phyloP scores from a whole-genome alignment of 139 green algal genomes.

The Micromonas pusilla region DNA sequence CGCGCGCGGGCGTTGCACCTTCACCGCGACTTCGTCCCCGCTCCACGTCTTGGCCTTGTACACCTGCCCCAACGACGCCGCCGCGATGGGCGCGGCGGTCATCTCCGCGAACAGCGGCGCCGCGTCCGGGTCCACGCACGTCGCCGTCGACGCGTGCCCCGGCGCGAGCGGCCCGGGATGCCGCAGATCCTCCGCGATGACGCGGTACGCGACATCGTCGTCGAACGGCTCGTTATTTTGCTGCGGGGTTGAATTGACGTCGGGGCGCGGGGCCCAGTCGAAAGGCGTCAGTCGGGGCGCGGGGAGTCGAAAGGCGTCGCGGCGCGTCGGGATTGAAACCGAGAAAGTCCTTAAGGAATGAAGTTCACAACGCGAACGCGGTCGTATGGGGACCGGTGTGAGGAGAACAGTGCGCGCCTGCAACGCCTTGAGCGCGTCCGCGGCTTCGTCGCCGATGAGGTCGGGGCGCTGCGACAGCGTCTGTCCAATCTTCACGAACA shows the following conservation, averaged over 20 bases:
- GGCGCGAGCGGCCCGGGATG: constrained; percentile 32
- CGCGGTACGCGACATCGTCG: constrained; percentile 28
- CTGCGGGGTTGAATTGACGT: no score
- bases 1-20: constrained; percentile 36
- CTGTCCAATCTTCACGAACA: constrained; percentile 39
- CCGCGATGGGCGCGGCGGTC: constrained; percentile 16
- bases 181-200: constrained; percentile 30
- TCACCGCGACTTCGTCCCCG: constrained; percentile 35
- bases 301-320: no score
- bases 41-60: constrained; percentile 33
- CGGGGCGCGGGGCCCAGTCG: no score
- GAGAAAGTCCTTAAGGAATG: no score
- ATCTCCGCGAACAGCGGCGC: constrained; percentile 28
- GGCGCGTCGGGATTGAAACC: no score
- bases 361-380: no score
- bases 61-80: constrained; percentile 37
- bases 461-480: constrained; percentile 36
- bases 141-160: neutral
- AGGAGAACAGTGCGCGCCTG: no score
- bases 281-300: no score
- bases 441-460: constrained; percentile 38
- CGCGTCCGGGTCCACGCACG: neutral
- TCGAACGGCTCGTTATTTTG: constrained; percentile 34
- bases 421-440: constrained; percentile 33
- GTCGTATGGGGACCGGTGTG: no score